These are phyloP conservation scores for Diaporthe sp. DNA, from an alignment of 2,329 filamentous ascomycete genomes.

Conservation along the genomic window DNA sequence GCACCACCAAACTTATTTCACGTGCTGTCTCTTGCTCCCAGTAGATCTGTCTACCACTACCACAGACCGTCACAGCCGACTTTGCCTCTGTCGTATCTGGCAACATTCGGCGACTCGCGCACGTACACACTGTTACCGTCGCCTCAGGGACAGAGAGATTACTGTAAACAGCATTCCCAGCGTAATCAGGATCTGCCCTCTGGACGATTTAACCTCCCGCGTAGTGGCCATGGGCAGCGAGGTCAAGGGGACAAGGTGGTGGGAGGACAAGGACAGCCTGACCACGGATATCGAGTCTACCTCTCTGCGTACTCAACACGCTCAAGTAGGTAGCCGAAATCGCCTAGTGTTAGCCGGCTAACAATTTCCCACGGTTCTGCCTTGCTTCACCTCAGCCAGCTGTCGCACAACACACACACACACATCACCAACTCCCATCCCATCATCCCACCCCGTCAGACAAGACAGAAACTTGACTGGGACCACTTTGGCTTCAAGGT, in stretches of 20 bases:
- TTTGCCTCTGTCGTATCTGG: background rate
- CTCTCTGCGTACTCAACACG: too few species aligned
- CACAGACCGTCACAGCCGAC: background rate
- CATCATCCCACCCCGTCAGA: background rate
- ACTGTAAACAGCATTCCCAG: background rate
- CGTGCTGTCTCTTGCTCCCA: background rate
- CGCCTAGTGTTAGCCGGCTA: background rate
- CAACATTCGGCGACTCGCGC: constrained; percentile 18
- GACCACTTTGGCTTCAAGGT: constrained; percentile 11
- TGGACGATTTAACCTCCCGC: background rate
- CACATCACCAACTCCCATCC: background rate
- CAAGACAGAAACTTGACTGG: background rate
- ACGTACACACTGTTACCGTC: background rate
- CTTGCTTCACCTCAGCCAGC: constrained; percentile 15
- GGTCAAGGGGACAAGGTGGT: background rate
- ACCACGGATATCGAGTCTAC: background rate
- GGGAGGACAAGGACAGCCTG: background rate
- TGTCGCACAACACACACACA: background rate
- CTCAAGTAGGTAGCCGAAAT: background rate
- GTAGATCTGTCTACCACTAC: background rate
- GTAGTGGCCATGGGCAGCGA: background rate
- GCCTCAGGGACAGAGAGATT: background rate
- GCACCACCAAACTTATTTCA: constrained; percentile 28
- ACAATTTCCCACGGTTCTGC: background rate
- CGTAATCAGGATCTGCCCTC: background rate